phyloP scores from a whole-genome alignment of 192 early-diverging fungal species.

The Entrophospora sp. region DNA sequence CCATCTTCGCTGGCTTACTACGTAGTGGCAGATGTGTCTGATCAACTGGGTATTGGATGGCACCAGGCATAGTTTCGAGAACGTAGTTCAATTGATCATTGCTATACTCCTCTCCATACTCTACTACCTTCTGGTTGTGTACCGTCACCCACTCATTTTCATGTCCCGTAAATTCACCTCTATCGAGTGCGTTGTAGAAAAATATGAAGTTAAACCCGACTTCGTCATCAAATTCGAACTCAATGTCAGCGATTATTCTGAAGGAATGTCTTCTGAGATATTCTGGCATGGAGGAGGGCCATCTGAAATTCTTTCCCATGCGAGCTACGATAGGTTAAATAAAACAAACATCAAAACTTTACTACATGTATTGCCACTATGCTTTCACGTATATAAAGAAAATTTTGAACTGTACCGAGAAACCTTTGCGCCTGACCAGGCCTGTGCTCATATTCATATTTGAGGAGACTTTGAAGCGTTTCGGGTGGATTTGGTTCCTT shows the following conservation, averaged over 20 bases:
- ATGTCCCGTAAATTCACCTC: background rate
- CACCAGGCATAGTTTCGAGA: slow-evolving; percentile 11
- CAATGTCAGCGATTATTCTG: background rate
- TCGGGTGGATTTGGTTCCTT: background rate
- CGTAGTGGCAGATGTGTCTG: background rate
- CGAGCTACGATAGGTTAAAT: slow-evolving; percentile 9
- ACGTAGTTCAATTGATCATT: background rate
- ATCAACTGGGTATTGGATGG: slow-evolving; percentile 3
- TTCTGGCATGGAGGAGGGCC: slow-evolving; percentile 12
- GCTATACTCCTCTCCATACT: slow-evolving; percentile 4
- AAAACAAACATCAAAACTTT: background rate
- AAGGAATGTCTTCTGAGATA: slow-evolving; percentile 8
- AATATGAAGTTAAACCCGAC: background rate
- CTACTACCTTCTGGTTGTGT: background rate
- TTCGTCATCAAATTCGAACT: background rate
- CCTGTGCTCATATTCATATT: background rate
- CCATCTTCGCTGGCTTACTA: background rate
- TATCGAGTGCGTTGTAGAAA: slow-evolving; percentile 1
- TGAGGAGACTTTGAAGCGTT: slow-evolving; percentile 1
- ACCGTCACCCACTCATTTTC: background rate
- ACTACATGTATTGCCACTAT: slow-evolving; percentile 7
- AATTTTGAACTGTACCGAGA: background rate
- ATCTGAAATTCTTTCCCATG: slow-evolving; percentile 11
- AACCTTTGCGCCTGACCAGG: slow-evolving; percentile 12
- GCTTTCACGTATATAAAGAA: background rate